Evolutionary conservation across 2,329 filamentous ascomycete species (phyloP).

Genomic region (Juglanconis juglandina): DNA sequence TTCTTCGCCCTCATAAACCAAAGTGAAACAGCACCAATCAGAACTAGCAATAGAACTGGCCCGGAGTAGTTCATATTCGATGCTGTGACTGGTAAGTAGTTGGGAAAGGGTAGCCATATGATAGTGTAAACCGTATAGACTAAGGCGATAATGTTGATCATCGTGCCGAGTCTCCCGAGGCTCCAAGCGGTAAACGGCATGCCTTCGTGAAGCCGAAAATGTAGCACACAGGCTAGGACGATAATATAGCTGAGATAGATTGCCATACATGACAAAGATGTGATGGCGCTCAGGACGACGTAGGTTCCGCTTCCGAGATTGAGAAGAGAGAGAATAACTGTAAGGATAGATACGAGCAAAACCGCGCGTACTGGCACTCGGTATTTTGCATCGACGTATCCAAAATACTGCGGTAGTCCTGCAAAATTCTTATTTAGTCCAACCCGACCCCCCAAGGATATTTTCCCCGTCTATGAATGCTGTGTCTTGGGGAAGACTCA

Average conservation of each 20-base stretch:
- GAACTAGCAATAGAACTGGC: conserved; percentile 6
- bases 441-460: too few relatives aligned
- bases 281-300: conserved; percentile 36
- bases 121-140: conserved; percentile 18
- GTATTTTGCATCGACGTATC: conserved; percentile 27
- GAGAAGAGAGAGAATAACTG: conserved; percentile 32
- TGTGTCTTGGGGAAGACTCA: neutral
- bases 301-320: conserved; percentile 36
- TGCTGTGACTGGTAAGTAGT: conserved; percentile 16
- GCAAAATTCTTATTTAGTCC: neutral
- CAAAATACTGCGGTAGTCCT: conserved; percentile 11
- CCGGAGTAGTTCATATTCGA: conserved; percentile 21
- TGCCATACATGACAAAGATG: conserved; percentile 31
- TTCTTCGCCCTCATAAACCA: conserved; percentile 16
- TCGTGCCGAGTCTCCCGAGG: conserved; percentile 7
- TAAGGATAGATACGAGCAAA: conserved; percentile 29
- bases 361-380: conserved; percentile 36
- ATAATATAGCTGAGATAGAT: conserved; percentile 20
- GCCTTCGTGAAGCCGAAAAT: conserved; percentile 4
- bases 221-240: conserved; percentile 17
- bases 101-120: conserved; percentile 19
- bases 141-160: conserved; percentile 17
- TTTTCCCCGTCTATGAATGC: too few relatives aligned
- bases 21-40: conserved; percentile 1
- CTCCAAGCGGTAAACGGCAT: conserved; percentile 11